These are phyloP conservation scores for Citrullus colocynthis DNA, from an alignment of 306 rosid genomes.

Conservation along the genomic window DNA sequence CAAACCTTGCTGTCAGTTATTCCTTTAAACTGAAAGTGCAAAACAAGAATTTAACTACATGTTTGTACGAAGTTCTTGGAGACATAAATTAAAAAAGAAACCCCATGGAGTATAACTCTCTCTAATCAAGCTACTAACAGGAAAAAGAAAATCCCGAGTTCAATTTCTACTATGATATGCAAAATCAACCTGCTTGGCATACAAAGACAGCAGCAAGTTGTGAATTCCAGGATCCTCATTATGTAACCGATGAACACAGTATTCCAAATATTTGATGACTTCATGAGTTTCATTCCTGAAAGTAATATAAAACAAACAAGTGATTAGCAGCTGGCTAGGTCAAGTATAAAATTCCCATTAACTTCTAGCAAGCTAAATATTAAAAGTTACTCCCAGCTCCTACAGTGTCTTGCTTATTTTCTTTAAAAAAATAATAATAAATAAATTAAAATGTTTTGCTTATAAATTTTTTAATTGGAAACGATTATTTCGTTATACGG, in stretches of 20 bases:
- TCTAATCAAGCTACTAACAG: background rate
- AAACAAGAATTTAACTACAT: background rate
- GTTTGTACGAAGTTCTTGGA: background rate
- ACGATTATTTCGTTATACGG: background rate
- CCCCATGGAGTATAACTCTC: background rate
- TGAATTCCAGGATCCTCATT: slow-evolving; percentile 98
- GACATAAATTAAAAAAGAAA: background rate
- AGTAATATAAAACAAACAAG: slow-evolving; percentile 4
- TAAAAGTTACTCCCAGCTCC: background rate
- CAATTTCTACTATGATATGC: background rate
- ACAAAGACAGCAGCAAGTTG: slow-evolving; percentile 82
- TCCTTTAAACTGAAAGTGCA: background rate
- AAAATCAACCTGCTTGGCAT: slow-evolving; percentile 79
- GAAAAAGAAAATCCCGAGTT: background rate
- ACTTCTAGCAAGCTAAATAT: background rate
- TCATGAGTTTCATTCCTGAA: slow-evolving; percentile 97
- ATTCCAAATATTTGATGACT: slow-evolving; percentile 91
- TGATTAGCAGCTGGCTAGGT: background rate
- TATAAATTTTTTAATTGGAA: background rate
- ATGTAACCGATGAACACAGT: slow-evolving; percentile 79
- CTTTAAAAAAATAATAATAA: too few relatives aligned
- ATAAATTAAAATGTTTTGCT: background rate
- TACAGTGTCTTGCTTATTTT: background rate
- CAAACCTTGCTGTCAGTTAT: background rate
- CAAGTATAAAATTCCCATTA: background rate